Conservation (phyloP, 2,329 filamentous ascomycete species). For the Moelleriella libera region DNA sequence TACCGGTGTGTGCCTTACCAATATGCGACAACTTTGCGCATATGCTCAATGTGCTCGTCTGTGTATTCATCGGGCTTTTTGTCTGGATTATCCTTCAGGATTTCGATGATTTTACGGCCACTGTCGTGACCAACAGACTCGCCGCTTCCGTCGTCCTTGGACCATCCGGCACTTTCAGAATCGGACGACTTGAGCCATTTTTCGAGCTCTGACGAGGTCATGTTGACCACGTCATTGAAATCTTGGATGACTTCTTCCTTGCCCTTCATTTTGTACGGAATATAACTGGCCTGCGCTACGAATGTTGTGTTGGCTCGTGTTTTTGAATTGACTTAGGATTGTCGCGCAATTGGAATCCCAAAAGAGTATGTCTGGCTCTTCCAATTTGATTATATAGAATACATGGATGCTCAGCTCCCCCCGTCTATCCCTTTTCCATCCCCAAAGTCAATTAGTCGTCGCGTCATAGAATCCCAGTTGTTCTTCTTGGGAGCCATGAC, state of each 20-base stretch:
- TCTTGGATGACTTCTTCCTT: constrained; percentile 28
- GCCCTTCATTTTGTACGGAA: constrained; percentile 8
- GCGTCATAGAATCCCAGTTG: constrained; percentile 4
- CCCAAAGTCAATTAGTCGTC: neutral
- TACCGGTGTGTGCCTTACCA: constrained; percentile 20
- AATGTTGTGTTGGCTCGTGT: too few species aligned
- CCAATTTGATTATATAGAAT: neutral
- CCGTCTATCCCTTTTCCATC: neutral
- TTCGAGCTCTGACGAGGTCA: constrained; percentile 45
- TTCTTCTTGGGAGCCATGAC: neutral
- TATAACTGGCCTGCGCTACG: neutral
- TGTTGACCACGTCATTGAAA: constrained; percentile 54
- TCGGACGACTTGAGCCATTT: constrained; percentile 46
- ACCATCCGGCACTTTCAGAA: constrained; percentile 44
- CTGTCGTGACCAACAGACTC: constrained; percentile 52
- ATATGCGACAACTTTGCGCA: constrained; percentile 49
- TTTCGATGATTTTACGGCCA: constrained; percentile 48
- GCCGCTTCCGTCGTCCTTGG: constrained; percentile 39
- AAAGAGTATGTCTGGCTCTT: neutral
- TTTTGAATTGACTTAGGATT: neutral
- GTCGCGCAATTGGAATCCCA: neutral
- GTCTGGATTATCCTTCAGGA: constrained; percentile 45
- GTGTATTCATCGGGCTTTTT: constrained; percentile 43
- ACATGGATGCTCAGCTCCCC: neutral
- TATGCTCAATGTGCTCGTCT: constrained; percentile 39